Base-by-base conservation (phyloP, 257 asterid genomes). In the Rhazya stricta region DNA sequence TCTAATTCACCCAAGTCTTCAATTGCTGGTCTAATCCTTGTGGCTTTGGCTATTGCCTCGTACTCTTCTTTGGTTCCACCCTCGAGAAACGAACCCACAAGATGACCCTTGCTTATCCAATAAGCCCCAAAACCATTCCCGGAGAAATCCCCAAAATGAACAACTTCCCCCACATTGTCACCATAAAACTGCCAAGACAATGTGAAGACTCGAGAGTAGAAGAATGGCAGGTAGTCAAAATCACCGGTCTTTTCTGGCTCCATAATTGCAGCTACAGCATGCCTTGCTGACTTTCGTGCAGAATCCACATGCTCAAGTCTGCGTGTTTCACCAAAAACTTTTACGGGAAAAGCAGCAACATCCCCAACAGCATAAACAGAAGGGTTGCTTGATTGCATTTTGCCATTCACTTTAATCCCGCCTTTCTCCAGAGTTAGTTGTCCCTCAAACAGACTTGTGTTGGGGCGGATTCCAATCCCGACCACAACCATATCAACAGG, bases 381-480 rank as follows among this genome's bases (percentile, higher is more conserved):
- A 78, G 76, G 48, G 72, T 93, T 87, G 87, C 96, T 93, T 34
- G 98, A 86, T 80, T 89, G 98, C 93, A 91, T 83, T 77, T 78
- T 84, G 34, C 91, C 86, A 32, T 91, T 91, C 37, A 93, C 98
- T 84, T 93, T 93, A 67, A 93, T 93, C 67, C 97, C 98, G 1
- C 97, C 98, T 79, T 93, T 93, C 67, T 93, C 98, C 69, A 93
- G 83, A 45, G 92, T 93, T 32, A 93, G 85, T 67, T 93, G 98
- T 58, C 97, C 97, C 83, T 93, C 97, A 29, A 93, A 93, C 29
- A 93, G 93, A 74, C 93, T 84, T 36, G 98, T 91, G 83, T 93
- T 93, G 46, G 98, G 92, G 25, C 97, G 96, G 78, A 93, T 93
- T n/a, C 98, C 98, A 16, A 91, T 93, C 30, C 98, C 98, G 2